Evolutionary conservation across 768 basidiomycete species (phyloP), one percentile per base, ranked within the genome.

Genomic region (Crucibulum laeve): DNA sequence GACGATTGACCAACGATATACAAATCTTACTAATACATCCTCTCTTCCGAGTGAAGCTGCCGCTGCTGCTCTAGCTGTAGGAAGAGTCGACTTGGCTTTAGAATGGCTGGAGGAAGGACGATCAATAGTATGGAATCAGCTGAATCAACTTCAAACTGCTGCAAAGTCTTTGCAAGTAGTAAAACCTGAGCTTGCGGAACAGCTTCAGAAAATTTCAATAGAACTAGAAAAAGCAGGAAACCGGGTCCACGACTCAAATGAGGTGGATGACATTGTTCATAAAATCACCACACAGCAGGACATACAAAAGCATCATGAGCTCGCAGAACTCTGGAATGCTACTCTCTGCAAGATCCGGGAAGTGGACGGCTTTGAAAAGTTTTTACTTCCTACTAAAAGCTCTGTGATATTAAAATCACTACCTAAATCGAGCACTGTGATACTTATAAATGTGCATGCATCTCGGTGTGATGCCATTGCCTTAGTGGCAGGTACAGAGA

Each of bases 71-170:
- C 44, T 55, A 32, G 14, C 24, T 11, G 10, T 22, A 8, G 46
- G 45, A 7, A 28, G 34, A 15, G 18, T 23, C 15, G 36, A 47
- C 1, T 38, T 38, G 25, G 54, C 56, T 21, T 25, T 58, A 7
- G 56, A 58, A 25, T 58, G 54, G 54, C 44, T 58, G 15, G 56
- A 58, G 47, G 54, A 56, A 32, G 56, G 56, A 14, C 51, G 56
- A 2, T 48, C 50, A 21, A 41, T 58, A 13, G 49, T 58, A 36
- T 58, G 56, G 56, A 37, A 40, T 13, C 56, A 58, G 25, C 32
- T 48, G 6, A 37, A 50, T 8, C 5, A 43, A 3, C 48, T 58
- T 2, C 54, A 50, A 15, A 55, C 48, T 13, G 52, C 56, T 11
- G n/a, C 54, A 4, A 54, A 58, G 17, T 23, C 38, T 5, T 47